A percentile compares a stretch with the other conserved stretches of the same genome.
Evolutionary conservation across 306 rosid species (phyloP).

Genomic region (Gillenia trifoliata): DNA sequence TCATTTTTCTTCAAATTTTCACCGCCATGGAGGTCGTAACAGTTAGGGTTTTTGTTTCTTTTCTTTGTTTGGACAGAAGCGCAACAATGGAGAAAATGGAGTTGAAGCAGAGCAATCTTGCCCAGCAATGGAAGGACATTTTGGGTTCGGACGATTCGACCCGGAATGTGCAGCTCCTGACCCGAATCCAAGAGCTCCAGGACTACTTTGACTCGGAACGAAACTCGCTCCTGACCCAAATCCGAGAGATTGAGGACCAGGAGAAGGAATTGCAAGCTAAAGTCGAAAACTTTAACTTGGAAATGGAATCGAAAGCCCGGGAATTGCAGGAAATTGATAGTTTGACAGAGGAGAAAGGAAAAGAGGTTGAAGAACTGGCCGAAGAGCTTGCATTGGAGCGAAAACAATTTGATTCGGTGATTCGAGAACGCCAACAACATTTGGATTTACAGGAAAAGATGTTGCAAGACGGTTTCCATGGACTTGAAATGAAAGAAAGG

Average conservation of each 20-base stretch:
- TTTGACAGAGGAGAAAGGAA: background rate
- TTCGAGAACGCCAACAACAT: too few species aligned
- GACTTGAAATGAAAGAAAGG: too few species aligned
- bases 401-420: too few species aligned
- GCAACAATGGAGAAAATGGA: too few species aligned
- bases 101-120: too few species aligned
- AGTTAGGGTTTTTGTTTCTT: too few species aligned
- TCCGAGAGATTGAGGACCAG: background rate
- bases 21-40: too few species aligned
- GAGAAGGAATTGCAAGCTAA: background rate
- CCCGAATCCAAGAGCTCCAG: background rate
- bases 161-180: background rate
- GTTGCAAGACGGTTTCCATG: too few species aligned
- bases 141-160: background rate
- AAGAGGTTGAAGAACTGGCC: slow-evolving; percentile 21
- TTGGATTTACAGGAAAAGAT: too few species aligned
- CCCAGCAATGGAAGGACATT: background rate
- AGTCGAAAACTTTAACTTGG: background rate
- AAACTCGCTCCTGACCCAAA: background rate
- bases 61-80: too few species aligned
- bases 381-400: too few species aligned
- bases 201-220: background rate
- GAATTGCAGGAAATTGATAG: background rate
- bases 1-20: too few species aligned
- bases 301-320: background rate